Evolutionary conservation across 352 stramenopile genomes (phyloP), one percentile per base, ranked within the genome.

Genomic region (Phytophthora ramorum): DNA sequence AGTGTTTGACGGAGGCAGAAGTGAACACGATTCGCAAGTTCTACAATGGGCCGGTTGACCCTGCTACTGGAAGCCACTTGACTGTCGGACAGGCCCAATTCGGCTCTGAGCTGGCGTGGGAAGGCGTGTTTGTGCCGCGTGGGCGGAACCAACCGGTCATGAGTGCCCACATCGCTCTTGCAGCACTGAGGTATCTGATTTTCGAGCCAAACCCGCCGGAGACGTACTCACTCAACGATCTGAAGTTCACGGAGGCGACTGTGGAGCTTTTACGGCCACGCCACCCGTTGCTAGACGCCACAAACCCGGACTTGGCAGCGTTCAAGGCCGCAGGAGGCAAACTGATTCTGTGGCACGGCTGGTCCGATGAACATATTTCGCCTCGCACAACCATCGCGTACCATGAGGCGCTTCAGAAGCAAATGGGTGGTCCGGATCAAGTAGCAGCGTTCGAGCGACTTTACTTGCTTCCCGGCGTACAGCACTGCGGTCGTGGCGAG

Each of bases 311-410:
- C 32, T 58, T 81, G 19, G 13, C 66, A 13, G 68, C 66, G 1
- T 83, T 79, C 53, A 71, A 77, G 32, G 41, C 43, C 8, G 59
- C 63, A 16, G 71, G 75, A 8, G 63, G 75, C 10, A 83, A 78
- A 24, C 57, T 81, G 8, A 78, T 83, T 30, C 9, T 83, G 17
- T 83, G 70, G 67, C 71, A 83, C 58, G 71, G 71, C 14, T 83
- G 64, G 67, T 43, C 66, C 4, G 73, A 81, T 38, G 60, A 71
- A 9, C 69, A 81, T 34, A 81, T 81, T 56, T 74, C 73, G 24
- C 69, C 73, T 30, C 73, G 62, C 30, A 72, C 63, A 16, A 81
- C 69, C 1, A 75, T 81, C 40, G 67, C 63, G 32, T 78, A 70
- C 37, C 66, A 81, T 26, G 73, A 81, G 63, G 66, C 68, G 1